Base-by-base conservation (phyloP, 2,329 filamentous ascomycete species). In the Microcyclosporella mali region DNA sequence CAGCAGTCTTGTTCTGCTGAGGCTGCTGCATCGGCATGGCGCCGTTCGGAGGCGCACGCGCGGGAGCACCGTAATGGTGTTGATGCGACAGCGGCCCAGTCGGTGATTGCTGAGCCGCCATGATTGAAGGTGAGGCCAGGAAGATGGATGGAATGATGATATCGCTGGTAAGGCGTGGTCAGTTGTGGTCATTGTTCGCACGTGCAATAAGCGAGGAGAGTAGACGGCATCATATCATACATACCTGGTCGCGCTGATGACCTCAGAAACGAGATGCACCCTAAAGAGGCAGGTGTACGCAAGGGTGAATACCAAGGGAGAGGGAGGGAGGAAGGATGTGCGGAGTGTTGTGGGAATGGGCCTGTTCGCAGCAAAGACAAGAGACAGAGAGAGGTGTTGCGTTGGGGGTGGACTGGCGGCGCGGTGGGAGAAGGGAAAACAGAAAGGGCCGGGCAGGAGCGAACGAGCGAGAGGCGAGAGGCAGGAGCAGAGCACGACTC, bases 81-180 rank as follows among this genome's bases (percentile, higher is more conserved):
- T 82, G 79, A 60, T 82, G 79, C 47, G 74, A 71, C 50, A 75
- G 71, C 69, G 73, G 77, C 69, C 85, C 84, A 46, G 85, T 85
- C 31, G 86, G 85, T 57, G 86, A 90, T 32, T 83, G 82, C 61
- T 89, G 86, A 58, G 50, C 55, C 19, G 60, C 58, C 60, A 63
- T 63, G 45, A 39, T 55, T 39, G 32, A n/a, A 18, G 16, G 18
- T 8, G 6, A 15, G 8, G 3, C 10, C 16, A 34, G 6, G 33
- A n/a, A 12, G 16, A n/a, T n/a, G n/a, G 21, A 18, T 17, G 31
- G 37, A 6, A 33, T 3, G 18, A 32, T 15, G 15, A 2, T 19
- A 15, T 32, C 16, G 30, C 30, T 29, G 21, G 21, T 6, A 25
- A 9, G 9, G 9, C 21, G 21, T 6, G 9, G 38, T 34, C 19